Conservation (phyloP, 75 land plant genomes). For the Cupressus sempervirens region DNA sequence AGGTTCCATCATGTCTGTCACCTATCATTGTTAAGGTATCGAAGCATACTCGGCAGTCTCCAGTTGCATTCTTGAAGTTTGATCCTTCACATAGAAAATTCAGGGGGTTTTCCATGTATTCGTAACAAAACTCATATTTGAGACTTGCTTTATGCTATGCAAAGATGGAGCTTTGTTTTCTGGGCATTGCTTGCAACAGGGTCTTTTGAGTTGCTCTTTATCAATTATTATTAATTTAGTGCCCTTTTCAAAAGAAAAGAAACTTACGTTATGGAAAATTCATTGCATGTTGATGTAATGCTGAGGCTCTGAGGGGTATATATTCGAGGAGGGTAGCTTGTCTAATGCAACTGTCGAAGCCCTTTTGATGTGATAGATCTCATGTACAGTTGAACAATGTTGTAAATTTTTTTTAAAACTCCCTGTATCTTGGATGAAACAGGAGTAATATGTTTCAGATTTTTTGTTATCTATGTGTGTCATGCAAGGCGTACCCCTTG, state of each 20-base stretch:
- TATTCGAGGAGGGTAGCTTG: not conserved
- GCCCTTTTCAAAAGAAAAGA: not conserved
- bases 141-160: not conserved
- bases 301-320: not conserved
- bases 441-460: too few relatives aligned
- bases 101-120: not conserved
- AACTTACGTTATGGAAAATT: not conserved
- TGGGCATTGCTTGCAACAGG: not conserved
- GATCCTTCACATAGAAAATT: constrained; percentile 18
- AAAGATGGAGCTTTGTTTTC: not conserved
- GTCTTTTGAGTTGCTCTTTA: not conserved
- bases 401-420: not conserved
- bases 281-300: not conserved
- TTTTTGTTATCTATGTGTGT: too few relatives aligned
- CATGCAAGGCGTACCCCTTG: not conserved
- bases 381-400: not conserved
- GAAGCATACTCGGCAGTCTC: constrained; percentile 31
- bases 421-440: not conserved
- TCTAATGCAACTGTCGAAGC: not conserved
- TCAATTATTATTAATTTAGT: not conserved
- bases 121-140: not conserved
- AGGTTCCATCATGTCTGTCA: constrained; percentile 33
- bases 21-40: constrained; percentile 24
- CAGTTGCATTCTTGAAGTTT: constrained; percentile 29
- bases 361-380: not conserved